Conservation (phyloP, 257 asterid genomes). For the Petrea volubilis region DNA sequence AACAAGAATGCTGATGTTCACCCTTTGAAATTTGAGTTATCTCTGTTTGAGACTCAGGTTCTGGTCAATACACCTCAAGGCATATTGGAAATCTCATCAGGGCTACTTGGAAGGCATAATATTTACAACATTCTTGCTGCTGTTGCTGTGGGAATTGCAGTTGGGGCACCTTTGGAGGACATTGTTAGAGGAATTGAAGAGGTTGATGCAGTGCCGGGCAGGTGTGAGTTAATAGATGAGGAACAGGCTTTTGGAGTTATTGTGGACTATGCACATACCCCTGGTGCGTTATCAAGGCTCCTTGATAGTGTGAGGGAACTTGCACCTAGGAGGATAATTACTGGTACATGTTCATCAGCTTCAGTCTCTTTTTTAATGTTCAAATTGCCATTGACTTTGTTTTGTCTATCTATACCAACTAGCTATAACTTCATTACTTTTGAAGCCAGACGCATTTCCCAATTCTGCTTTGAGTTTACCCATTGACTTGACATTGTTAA, state of each 20-base stretch:
- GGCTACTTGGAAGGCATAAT: slow-evolving; percentile 89
- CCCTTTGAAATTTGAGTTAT: slow-evolving; percentile 74
- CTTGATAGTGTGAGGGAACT: slow-evolving; percentile 90
- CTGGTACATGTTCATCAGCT: slow-evolving; percentile 51
- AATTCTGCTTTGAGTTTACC: not conserved
- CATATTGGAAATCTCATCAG: slow-evolving; percentile 88
- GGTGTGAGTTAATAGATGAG: slow-evolving; percentile 95
- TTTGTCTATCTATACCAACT: not conserved
- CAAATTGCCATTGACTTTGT: not conserved
- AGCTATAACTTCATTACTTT: not conserved
- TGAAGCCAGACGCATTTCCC: not conserved
- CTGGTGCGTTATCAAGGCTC: slow-evolving; percentile 77
- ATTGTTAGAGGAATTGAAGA: slow-evolving; percentile 97
- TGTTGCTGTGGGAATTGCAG: slow-evolving; percentile 89
- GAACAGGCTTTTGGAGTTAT: slow-evolving; percentile 96
- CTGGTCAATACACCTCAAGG: slow-evolving; percentile 91
- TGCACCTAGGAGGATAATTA: slow-evolving; percentile 74
- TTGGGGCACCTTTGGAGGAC: slow-evolving; percentile 95
- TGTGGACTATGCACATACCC: slow-evolving; percentile 87
- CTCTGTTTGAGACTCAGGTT: slow-evolving; percentile 92
- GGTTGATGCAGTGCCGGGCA: slow-evolving; percentile 95
- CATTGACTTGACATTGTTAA: not conserved
- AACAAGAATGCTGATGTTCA: slow-evolving; percentile 84
- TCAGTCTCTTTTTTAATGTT: not conserved
- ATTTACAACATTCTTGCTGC: slow-evolving; percentile 89